Base-by-base conservation (phyloP, 1,284 basidiomycete genomes). In the Sporisorium iseilematis-ciliati region DNA sequence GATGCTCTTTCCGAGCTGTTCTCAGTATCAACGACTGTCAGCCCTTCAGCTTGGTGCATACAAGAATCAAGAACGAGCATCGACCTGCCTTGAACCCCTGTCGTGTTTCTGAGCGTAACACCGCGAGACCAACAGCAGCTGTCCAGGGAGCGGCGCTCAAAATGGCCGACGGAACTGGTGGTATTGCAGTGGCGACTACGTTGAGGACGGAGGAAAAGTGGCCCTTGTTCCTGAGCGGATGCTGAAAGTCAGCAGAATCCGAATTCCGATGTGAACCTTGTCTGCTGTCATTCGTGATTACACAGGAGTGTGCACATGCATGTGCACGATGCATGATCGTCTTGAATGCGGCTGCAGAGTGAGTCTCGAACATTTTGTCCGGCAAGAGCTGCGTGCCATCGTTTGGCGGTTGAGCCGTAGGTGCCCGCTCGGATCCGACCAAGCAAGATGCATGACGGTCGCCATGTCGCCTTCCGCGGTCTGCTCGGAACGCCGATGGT, bases 221-320 rank as follows among this genome's bases (percentile, higher is more conserved):
- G 10, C 23, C 23, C 11, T 23, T 25, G 43, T 46, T 46, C 43
- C 43, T 46, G 43, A 46, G 45, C 45, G 45, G 45, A 48, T 29
- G 45, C 25, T 29, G 25, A 48, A 48, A 29, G 16, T 25, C 23
- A 18, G 25, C 26, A 25, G 14, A 3, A 18, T 8, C 14, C 45
- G 25, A 48, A 0, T 29, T 48, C 25, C 45, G 45, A 48, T 29
- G 25, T 14, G 45, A 46, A 26, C 21, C n/a, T n/a, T 6, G 5
- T 26, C 25, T 41, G 16, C 40, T 41, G 40, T 35, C 33, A 35
- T 35, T 29, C 29, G 29, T 29, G 29, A 29, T 29, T 35, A 35
- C 33, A 11, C 33, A 11, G 33, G 33, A 29, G 8, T 29, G 8
- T 5, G 5, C 5, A 29, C 29, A 29, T 29, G 29, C 8, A 8